phyloP scores from a whole-genome alignment of 2,329 filamentous ascomycete genomes.

The Neurospora sp. region DNA sequence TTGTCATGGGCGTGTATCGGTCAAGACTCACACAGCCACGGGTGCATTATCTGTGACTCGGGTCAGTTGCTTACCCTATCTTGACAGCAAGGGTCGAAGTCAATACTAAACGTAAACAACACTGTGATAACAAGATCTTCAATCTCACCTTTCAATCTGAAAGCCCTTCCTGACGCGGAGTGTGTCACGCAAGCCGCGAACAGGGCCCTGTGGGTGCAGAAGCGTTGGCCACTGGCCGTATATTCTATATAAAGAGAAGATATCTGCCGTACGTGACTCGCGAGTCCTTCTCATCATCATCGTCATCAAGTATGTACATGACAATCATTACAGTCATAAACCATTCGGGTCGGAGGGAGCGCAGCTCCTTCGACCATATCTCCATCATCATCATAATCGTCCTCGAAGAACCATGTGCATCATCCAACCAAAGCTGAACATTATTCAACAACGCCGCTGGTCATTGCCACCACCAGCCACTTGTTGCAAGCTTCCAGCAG shows the following conservation, averaged over 20 bases:
- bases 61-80: background rate
- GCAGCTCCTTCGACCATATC: background rate
- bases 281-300: background rate
- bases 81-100: background rate
- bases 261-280: background rate
- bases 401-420: background rate
- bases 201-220: background rate
- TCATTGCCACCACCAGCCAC: background rate
- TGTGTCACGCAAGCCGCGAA: background rate
- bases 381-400: background rate
- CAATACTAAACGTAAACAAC: background rate
- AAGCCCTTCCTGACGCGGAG: background rate
- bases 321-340: background rate
- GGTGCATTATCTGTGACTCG: background rate
- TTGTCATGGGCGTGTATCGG: background rate
- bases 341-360: background rate
- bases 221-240: background rate
- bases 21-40: background rate
- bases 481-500: background rate
- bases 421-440: background rate
- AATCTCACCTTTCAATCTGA: background rate
- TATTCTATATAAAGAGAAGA: background rate
- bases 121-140: background rate
- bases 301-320: background rate
- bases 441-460: background rate